Conservation (phyloP, 1,284 basidiomycete genomes). For the Hypsizygus ulmarius region DNA sequence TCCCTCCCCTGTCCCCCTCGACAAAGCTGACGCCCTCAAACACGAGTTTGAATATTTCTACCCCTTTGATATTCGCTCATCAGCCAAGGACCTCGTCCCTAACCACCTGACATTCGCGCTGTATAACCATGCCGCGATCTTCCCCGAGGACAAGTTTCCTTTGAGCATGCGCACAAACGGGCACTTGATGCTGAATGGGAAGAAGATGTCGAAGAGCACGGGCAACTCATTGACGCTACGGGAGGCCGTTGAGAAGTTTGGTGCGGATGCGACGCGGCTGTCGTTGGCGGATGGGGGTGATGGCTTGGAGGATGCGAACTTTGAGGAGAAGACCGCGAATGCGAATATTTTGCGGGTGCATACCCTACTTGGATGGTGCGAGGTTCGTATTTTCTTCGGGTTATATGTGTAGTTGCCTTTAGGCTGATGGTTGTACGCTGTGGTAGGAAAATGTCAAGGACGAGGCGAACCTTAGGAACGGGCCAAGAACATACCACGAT, state of each 20-base stretch:
- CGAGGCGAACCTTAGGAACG: conserved; percentile 68
- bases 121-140: conserved; percentile 93
- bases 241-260: conserved; percentile 83
- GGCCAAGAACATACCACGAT: conserved; percentile 78
- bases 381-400: conserved; percentile 49
- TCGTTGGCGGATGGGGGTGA: conserved; percentile 96
- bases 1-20: conserved; percentile 62
- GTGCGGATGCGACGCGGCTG: conserved; percentile 90
- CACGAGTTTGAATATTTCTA: conserved; percentile 98
- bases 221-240: conserved; percentile 84
- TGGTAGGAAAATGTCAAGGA: conserved; percentile 73
- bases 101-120: conserved; percentile 96
- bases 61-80: conserved; percentile 97
- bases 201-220: conserved; percentile 99
- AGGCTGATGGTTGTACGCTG: background rate
- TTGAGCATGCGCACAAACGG: conserved; percentile 92
- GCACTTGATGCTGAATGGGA: conserved; percentile 96
- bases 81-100: conserved; percentile 97
- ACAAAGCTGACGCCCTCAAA: conserved; percentile 83
- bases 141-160: conserved; percentile 95
- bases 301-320: conserved; percentile 97
- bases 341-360: conserved; percentile 95
- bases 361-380: conserved; percentile 90
- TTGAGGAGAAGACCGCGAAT: conserved; percentile 98
- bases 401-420: background rate